Evolutionary conservation across 352 stramenopile genomes (phyloP).

Genomic region (Globisporangium middletonii): DNA sequence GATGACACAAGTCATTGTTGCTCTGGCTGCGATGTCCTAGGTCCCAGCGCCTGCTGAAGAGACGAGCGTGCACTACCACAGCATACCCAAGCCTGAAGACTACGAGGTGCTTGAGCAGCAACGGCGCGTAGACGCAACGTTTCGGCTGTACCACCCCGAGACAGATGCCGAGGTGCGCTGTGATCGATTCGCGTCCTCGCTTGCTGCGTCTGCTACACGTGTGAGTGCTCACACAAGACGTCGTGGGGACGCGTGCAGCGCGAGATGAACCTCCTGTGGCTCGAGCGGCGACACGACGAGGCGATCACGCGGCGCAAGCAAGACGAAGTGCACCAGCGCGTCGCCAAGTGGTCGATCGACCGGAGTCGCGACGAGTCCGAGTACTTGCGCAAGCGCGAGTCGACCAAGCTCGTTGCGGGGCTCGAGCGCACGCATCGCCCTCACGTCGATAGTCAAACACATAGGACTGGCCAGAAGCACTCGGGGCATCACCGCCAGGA

Average conservation of each 20-base stretch:
- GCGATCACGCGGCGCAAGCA: constrained; percentile 34
- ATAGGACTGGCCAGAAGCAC: background rate
- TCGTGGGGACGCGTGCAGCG: constrained; percentile 16
- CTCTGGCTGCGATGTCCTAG: background rate
- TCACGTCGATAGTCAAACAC: constrained; percentile 9
- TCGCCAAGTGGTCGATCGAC: constrained; percentile 54
- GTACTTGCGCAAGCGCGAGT: constrained; percentile 55
- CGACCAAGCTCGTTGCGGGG: constrained; percentile 44
- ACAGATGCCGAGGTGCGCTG: constrained; percentile 50
- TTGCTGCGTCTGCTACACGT: background rate
- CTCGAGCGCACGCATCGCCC: constrained; percentile 27
- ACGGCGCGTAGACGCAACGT: constrained; percentile 39
- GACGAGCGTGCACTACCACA: background rate
- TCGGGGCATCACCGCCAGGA: background rate
- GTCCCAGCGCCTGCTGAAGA: constrained; percentile 5
- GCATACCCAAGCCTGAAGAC: constrained; percentile 14
- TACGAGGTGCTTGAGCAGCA: constrained; percentile 17
- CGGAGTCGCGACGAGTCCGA: constrained; percentile 68
- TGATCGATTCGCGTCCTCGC: background rate
- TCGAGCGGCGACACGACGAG: constrained; percentile 43
- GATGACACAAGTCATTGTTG: background rate
- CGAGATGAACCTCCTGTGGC: constrained; percentile 71
- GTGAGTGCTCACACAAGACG: background rate
- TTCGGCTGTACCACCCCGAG: constrained; percentile 51
- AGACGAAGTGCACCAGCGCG: constrained; percentile 35